A percentile compares a stretch with the other conserved stretches of the same genome.
phyloP scores from a whole-genome alignment of 73 alveolate genomes.

The Uronychia binucleata region DNA sequence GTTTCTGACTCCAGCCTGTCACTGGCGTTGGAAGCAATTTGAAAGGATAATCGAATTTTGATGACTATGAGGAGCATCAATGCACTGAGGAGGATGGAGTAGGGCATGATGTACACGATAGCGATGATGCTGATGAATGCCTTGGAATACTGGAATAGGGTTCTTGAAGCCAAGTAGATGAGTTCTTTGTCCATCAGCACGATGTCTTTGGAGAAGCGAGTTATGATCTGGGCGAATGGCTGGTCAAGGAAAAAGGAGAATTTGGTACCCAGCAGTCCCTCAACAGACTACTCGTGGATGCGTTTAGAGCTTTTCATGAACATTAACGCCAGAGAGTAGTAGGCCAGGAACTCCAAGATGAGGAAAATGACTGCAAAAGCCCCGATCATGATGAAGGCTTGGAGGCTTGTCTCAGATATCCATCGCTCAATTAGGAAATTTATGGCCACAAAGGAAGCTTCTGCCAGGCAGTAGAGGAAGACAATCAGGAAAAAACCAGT shows the following conservation, averaged over 20 bases:
- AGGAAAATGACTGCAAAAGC: not conserved
- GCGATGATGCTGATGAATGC: not conserved
- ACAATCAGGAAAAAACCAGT: not conserved
- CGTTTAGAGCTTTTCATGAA: not conserved
- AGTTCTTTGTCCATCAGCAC: not conserved
- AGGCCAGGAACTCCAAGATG: not conserved
- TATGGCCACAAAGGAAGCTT: not conserved
- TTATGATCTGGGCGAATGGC: slow-evolving; percentile 71
- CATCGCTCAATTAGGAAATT: not conserved
- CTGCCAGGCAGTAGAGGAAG: not conserved
- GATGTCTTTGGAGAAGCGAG: slow-evolving; percentile 77
- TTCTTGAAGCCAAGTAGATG: not conserved
- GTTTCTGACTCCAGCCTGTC: not conserved
- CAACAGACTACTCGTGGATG: not conserved
- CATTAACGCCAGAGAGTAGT: not conserved
- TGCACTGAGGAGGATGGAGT: not conserved
- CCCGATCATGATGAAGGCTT: not conserved
- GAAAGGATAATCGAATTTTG: not conserved
- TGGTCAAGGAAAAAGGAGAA: not conserved
- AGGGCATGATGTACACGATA: not conserved
- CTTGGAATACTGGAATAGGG: not conserved
- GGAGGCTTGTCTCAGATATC: not conserved
- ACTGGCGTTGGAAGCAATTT: not conserved
- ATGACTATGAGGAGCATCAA: not conserved
- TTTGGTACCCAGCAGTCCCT: not conserved